Evolutionary conservation across 345 rosid species (phyloP).

Genomic region (Reutealis trisperma): DNA sequence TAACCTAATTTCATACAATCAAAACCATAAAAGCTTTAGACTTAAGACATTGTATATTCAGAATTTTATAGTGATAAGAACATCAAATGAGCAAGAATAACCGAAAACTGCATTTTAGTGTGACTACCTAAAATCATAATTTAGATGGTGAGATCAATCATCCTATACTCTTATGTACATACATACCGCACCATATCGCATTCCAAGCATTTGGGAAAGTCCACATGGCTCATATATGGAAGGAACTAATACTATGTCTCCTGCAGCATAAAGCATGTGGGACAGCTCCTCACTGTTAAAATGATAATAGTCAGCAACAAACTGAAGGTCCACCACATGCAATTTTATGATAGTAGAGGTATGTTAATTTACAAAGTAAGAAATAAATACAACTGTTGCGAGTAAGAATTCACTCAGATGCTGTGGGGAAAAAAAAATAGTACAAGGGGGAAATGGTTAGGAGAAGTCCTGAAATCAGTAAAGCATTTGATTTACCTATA

Average conservation of each 20-base stretch:
- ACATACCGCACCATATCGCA: conserved; percentile 61
- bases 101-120: background rate
- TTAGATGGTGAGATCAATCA: background rate
- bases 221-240: conserved; percentile 67
- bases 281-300: conserved; percentile 55
- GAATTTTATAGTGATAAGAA: background rate
- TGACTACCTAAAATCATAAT: background rate
- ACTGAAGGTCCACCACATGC: conserved; percentile 2
- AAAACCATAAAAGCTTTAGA: background rate
- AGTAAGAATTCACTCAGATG: background rate
- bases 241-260: conserved; percentile 62
- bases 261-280: conserved; percentile 68
- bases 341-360: background rate
- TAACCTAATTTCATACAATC: background rate
- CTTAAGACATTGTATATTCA: background rate
- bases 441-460: background rate
- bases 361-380: background rate
- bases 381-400: background rate
- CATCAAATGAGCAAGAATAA: background rate
- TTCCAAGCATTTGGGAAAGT: conserved; percentile 66
- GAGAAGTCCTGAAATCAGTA: background rate
- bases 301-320: conserved; percentile 2
- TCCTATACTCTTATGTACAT: conserved; percentile 18
- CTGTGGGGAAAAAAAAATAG: background rate
- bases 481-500: conserved; percentile 43